A percentile compares a stretch with the other conserved stretches of the same genome.
These are phyloP conservation scores for Zelonia costaricensis DNA, from an alignment of 208 protist genomes.

Conservation along the genomic window DNA sequence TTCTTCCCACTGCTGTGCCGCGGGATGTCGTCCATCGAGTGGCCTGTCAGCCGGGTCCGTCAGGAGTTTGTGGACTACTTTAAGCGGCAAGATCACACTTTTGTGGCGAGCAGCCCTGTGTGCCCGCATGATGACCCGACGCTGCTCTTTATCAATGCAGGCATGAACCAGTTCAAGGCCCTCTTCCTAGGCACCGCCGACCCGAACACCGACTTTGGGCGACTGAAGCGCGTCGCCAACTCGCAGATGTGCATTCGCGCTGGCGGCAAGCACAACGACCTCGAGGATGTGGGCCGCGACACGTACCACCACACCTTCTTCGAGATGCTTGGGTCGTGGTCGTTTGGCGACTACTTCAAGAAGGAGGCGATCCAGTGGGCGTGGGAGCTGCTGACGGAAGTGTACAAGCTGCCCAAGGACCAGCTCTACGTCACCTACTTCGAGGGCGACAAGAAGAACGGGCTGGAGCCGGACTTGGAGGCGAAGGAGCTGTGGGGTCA, in stretches of 20 bases:
- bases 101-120: slow-evolving; percentile 91
- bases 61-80: slow-evolving; percentile 97
- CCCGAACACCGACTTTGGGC: slow-evolving; percentile 92
- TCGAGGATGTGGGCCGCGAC: slow-evolving; percentile 99
- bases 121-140: slow-evolving; percentile 98
- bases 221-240: slow-evolving; percentile 95
- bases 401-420: slow-evolving; percentile 93
- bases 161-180: slow-evolving; percentile 98
- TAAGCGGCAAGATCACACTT: slow-evolving; percentile 88
- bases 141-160: slow-evolving; percentile 98
- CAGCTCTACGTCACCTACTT: slow-evolving; percentile 99
- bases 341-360: slow-evolving; percentile 99
- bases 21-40: slow-evolving; percentile 47
- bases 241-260: slow-evolving; percentile 99
- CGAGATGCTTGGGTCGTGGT: slow-evolving; percentile 99
- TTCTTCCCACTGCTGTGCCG: slow-evolving; percentile 21
- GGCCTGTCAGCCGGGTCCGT: slow-evolving; percentile 88
- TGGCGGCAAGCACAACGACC: slow-evolving; percentile 99
- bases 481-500: slow-evolving; percentile 93
- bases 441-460: slow-evolving; percentile 90
- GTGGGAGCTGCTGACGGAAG: slow-evolving; percentile 97
- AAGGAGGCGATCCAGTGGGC: slow-evolving; percentile 97
- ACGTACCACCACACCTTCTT: slow-evolving; percentile 99
- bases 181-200: slow-evolving; percentile 97
- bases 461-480: slow-evolving; percentile 93